Evolutionary conservation across 768 basidiomycete genomes (phyloP).

Genomic region (Rubroboletus pulcherrimus): DNA sequence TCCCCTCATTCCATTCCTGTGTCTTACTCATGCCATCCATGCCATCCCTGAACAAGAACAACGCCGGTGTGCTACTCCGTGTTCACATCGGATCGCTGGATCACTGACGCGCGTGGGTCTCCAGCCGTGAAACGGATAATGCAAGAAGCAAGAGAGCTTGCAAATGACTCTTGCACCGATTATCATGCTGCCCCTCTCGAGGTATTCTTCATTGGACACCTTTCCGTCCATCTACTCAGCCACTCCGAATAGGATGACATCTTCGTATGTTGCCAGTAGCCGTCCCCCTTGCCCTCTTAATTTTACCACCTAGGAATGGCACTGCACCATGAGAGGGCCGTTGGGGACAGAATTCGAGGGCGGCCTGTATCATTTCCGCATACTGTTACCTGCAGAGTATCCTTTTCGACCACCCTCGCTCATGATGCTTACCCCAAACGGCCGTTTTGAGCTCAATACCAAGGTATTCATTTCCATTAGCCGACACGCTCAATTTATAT

Average conservation of each 20-base stretch:
- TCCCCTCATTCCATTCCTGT: not conserved
- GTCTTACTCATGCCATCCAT: slow-evolving; percentile 27
- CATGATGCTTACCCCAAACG: slow-evolving; percentile 94
- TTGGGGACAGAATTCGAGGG: slow-evolving; percentile 88
- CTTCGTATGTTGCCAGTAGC: slow-evolving; percentile 52
- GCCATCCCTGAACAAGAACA: slow-evolving; percentile 78
- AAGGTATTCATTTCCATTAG: slow-evolving; percentile 54
- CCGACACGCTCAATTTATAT: slow-evolving; percentile 14
- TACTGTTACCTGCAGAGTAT: slow-evolving; percentile 88
- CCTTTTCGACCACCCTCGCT: slow-evolving; percentile 95
- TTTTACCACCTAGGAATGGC: slow-evolving; percentile 68
- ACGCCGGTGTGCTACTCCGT: slow-evolving; percentile 56
- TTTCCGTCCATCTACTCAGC: slow-evolving; percentile 8
- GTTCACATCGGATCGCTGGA: not conserved
- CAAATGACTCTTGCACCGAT: slow-evolving; percentile 79
- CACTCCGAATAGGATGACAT: slow-evolving; percentile 65
- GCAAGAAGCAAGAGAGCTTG: slow-evolving; percentile 90
- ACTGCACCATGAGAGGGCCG: slow-evolving; percentile 92
- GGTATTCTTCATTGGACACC: slow-evolving; percentile 42
- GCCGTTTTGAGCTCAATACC: slow-evolving; percentile 94
- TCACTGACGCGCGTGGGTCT: not conserved
- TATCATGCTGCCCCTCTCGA: slow-evolving; percentile 78
- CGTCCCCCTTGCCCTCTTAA: slow-evolving; percentile 19
- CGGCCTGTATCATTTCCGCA: slow-evolving; percentile 94
- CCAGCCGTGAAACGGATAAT: slow-evolving; percentile 94